Base-by-base conservation (phyloP, 805 yeast genomes). In the Pichia exigua region DNA sequence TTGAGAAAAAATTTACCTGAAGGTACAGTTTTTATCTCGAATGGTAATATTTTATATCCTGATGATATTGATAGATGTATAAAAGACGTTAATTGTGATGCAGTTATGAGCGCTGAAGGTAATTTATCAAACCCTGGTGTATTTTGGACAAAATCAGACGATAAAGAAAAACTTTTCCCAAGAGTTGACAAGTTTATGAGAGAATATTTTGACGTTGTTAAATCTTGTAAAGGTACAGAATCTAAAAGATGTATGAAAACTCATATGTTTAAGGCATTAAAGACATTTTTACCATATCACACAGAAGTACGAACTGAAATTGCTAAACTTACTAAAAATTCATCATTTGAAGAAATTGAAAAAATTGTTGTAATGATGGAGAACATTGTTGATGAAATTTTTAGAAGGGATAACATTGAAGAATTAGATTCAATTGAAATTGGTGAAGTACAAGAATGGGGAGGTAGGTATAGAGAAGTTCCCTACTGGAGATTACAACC, bases 401-500 rank as follows among this genome's bases (percentile, higher is more conserved):
- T 74, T 56, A 66, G 66, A 5, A 70, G 77, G 46, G 74, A 71
- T 1, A 73, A 81, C 50, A 81, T 81, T n/a, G 73, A 68, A 4
- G 76, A 75, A 47, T 54, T 75, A 20, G 97, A 89, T 61, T 66
- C 62, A 4, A 74, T 85, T 1, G 70, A 68, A 0, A 71, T 68
- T 9, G 89, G 90, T 0, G 79, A 76, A 8, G 44, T 62, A 1
- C 59, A 62, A 39, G 81, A 81, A 58, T 85, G 95, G 91, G 96
- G 95, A 46, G 96, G 95, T 0, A 60, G 74, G 15, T 92, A 94
- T 65, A 81, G 82, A 65, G 77, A 75, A 5, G 80, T 92, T 17
- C 98, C 99, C 1, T 90, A 85, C 65, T 92, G 98, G 98, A 77
- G 98, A 61, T 83, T 96, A 57, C 99, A 92, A 69, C 99, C 99